phyloP scores from a whole-genome alignment of 768 basidiomycete species.

The Austroboletus festivus region DNA sequence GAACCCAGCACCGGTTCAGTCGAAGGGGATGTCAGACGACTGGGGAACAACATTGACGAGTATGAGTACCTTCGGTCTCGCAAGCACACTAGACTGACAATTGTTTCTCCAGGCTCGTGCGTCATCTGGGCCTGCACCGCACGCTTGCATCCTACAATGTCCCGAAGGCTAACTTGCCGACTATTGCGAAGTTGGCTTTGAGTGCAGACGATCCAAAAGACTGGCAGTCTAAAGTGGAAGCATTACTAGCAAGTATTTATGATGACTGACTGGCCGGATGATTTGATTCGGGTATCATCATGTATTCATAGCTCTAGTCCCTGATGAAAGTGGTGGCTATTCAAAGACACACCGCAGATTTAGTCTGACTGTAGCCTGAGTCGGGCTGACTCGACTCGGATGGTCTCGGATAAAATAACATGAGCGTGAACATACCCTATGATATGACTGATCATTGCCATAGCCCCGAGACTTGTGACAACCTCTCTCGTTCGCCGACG shows the following conservation, averaged over 20 bases:
- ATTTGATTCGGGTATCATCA: neutral
- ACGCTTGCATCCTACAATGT: slow-evolving; percentile 62
- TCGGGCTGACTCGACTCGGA: neutral
- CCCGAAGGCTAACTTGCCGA: slow-evolving; percentile 50
- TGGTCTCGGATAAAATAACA: slow-evolving; percentile 2
- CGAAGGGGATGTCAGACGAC: slow-evolving; percentile 56
- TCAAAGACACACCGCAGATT: no score
- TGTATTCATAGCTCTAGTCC: neutral
- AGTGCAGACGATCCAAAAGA: slow-evolving; percentile 33
- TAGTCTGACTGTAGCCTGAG: no score
- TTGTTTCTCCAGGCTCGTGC: slow-evolving; percentile 50
- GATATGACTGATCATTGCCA: slow-evolving; percentile 9
- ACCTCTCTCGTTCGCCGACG: neutral
- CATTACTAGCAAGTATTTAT: slow-evolving; percentile 49
- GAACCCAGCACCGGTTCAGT: slow-evolving; percentile 60
- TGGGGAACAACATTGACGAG: slow-evolving; percentile 55
- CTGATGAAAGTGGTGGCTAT: no score
- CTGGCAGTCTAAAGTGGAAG: slow-evolving; percentile 41
- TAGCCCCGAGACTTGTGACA: slow-evolving; percentile 3
- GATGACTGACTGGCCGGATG: slow-evolving; percentile 1
- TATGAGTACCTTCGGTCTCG: slow-evolving; percentile 30
- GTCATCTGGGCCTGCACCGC: slow-evolving; percentile 53
- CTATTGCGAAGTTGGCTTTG: slow-evolving; percentile 42
- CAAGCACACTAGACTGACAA: slow-evolving; percentile 5
- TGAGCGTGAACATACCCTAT: slow-evolving; percentile 1